These are phyloP conservation scores for Cardiospermum halicacabum DNA, from an alignment of 345 rosid genomes.

Conservation along the genomic window DNA sequence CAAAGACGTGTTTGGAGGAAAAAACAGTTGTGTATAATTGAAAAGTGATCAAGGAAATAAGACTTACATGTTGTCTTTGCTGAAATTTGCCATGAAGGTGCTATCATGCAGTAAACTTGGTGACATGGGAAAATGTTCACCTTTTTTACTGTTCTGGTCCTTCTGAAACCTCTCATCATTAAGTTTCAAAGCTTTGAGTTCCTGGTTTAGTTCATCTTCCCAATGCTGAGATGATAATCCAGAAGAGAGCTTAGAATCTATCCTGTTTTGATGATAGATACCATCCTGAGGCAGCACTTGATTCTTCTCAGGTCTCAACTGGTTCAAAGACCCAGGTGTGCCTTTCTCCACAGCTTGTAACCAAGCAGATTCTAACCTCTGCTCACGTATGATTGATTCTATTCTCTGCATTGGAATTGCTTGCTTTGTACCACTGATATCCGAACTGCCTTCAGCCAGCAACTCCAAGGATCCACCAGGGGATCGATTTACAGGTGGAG, in stretches of 20 bases:
- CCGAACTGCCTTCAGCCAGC: slow-evolving; percentile 33
- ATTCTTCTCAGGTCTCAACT: slow-evolving; percentile 79
- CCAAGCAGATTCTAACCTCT: slow-evolving; percentile 95
- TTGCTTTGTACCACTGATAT: slow-evolving; percentile 29
- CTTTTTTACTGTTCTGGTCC: slow-evolving; percentile 46
- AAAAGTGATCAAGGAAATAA: slow-evolving; percentile 17
- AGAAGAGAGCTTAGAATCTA: slow-evolving; percentile 44
- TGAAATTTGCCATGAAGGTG: slow-evolving; percentile 38
- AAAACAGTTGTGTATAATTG: neutral
- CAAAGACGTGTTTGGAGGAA: too few species aligned
- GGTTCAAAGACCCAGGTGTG: slow-evolving; percentile 54
- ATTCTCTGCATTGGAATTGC: slow-evolving; percentile 80
- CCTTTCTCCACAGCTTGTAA: slow-evolving; percentile 88
- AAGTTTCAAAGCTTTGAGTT: slow-evolving; percentile 61
- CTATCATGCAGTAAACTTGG: slow-evolving; percentile 79
- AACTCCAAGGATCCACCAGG: slow-evolving; percentile 29
- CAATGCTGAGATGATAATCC: slow-evolving; percentile 53
- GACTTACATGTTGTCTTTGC: slow-evolving; percentile 83
- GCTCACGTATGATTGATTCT: slow-evolving; percentile 94
- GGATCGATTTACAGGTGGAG: slow-evolving; percentile 20
- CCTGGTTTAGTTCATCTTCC: slow-evolving; percentile 68
- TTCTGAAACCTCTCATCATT: slow-evolving; percentile 48
- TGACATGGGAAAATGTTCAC: slow-evolving; percentile 56
- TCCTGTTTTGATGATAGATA: slow-evolving; percentile 37
- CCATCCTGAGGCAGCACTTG: slow-evolving; percentile 87